Conservation (phyloP, 1,284 basidiomycete species). For the Cryptococcus amylolentus region DNA sequence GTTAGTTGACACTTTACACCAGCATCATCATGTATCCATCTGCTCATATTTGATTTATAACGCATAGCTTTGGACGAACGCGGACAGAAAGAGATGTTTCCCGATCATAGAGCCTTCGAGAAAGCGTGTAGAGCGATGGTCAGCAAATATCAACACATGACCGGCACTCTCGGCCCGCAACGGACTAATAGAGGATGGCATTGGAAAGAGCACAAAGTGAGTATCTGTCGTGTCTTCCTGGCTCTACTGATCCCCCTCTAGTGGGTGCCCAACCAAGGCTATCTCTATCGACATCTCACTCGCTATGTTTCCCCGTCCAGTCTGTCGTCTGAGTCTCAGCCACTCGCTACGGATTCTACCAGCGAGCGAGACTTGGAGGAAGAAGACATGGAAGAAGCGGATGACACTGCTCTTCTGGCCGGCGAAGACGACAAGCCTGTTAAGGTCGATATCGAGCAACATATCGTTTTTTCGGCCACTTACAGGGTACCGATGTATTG, state of each 20-base stretch:
- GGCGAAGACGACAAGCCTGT: neutral
- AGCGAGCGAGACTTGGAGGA: conserved; percentile 2
- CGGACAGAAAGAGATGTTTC: neutral
- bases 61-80: neutral
- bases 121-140: conserved; percentile 9
- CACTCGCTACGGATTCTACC: neutral
- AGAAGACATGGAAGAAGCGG: conserved; percentile 4
- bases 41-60: neutral
- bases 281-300: conserved; percentile 18
- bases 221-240: neutral
- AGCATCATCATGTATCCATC: neutral
- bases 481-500: conserved; percentile 34
- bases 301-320: neutral
- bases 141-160: conserved; percentile 2
- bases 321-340: neutral
- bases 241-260: neutral
- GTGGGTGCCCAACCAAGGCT: conserved; percentile 23
- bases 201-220: conserved; percentile 22
- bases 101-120: conserved; percentile 5
- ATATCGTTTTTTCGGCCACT: conserved; percentile 28
- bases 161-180: conserved; percentile 8
- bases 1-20: conserved; percentile 9
- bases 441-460: conserved; percentile 19
- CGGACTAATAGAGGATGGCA: conserved; percentile 30
- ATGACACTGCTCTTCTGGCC: conserved; percentile 3